A percentile compares a stretch with the other conserved stretches of the same genome.
phyloP scores from a whole-genome alignment of 257 asterid species.

The Nicotiana sylvestris region DNA sequence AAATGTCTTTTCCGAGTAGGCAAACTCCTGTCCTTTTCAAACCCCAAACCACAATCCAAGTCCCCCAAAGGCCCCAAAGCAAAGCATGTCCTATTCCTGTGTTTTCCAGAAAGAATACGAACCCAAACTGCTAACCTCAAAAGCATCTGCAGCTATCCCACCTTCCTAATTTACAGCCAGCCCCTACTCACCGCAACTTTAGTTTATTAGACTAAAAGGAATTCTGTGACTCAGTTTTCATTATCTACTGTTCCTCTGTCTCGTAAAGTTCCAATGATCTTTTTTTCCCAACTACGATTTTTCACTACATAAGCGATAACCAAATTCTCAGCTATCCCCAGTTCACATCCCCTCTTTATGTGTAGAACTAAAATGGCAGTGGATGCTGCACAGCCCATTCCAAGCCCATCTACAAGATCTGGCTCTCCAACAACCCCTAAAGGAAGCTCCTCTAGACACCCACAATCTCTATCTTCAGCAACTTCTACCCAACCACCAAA shows the following conservation, averaged over 20 bases:
- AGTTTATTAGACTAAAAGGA: neutral
- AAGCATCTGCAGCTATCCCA: too few relatives aligned
- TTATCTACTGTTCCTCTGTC: neutral
- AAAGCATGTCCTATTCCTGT: too few relatives aligned
- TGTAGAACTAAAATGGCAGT: slow-evolving; percentile 40
- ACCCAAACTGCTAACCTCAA: too few relatives aligned
- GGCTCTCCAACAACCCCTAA: neutral
- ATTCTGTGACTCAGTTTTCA: neutral
- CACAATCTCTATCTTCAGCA: neutral
- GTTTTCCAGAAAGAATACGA: too few relatives aligned
- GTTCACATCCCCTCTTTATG: slow-evolving; percentile 5
- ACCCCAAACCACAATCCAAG: too few relatives aligned
- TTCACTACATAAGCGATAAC: neutral
- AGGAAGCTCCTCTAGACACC: neutral
- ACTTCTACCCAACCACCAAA: neutral
- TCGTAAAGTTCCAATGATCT: neutral
- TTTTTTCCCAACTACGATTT: neutral
- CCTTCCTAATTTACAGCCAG: too few relatives aligned
- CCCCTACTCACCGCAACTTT: too few relatives aligned
- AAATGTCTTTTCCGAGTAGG: too few relatives aligned
- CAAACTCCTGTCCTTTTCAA: too few relatives aligned
- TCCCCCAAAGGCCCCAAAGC: too few relatives aligned
- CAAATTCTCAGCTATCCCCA: neutral
- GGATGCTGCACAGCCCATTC: slow-evolving; percentile 26
- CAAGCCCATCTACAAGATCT: neutral